Evolutionary conservation across 495 filamentous ascomycete genomes (phyloP).

Genomic region (Rusavskia elegans): DNA sequence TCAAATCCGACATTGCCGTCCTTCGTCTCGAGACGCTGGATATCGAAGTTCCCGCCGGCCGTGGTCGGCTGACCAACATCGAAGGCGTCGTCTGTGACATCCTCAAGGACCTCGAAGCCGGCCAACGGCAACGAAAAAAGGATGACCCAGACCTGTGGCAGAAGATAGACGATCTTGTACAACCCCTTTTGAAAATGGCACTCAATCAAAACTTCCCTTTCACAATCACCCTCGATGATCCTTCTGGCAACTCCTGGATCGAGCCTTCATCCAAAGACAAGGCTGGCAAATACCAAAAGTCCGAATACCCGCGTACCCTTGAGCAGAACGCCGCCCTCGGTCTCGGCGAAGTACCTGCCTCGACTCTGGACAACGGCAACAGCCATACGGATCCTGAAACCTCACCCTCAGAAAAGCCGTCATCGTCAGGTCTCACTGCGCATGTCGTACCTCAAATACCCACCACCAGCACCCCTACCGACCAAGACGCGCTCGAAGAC

Average conservation of each 20-base stretch:
- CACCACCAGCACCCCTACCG: constrained; percentile 1
- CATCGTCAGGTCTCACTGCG: neutral
- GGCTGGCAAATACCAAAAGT: constrained; percentile 61
- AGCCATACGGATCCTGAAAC: neutral
- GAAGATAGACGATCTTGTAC: constrained; percentile 58
- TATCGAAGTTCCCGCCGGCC: constrained; percentile 78
- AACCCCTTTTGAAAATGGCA: constrained; percentile 55
- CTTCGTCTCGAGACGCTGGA: constrained; percentile 74
- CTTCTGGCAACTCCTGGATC: constrained; percentile 94
- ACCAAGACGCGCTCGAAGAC: constrained; percentile 28
- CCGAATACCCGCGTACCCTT: constrained; percentile 63
- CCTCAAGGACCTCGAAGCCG: constrained; percentile 54
- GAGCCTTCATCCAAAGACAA: constrained; percentile 63
- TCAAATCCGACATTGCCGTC: constrained; percentile 75
- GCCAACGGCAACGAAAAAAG: constrained; percentile 57
- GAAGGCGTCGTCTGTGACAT: constrained; percentile 73
- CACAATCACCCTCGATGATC: constrained; percentile 70
- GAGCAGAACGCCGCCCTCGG: constrained; percentile 76
- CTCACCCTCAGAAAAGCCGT: too few species aligned
- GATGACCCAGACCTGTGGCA: constrained; percentile 57
- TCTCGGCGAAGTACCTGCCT: constrained; percentile 27
- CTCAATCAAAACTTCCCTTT: constrained; percentile 70
- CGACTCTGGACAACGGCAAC: neutral
- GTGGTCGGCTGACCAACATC: constrained; percentile 78
- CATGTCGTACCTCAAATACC: neutral